phyloP scores from a whole-genome alignment of 129 eudicot species.

The Scalesia atractyloides region DNA sequence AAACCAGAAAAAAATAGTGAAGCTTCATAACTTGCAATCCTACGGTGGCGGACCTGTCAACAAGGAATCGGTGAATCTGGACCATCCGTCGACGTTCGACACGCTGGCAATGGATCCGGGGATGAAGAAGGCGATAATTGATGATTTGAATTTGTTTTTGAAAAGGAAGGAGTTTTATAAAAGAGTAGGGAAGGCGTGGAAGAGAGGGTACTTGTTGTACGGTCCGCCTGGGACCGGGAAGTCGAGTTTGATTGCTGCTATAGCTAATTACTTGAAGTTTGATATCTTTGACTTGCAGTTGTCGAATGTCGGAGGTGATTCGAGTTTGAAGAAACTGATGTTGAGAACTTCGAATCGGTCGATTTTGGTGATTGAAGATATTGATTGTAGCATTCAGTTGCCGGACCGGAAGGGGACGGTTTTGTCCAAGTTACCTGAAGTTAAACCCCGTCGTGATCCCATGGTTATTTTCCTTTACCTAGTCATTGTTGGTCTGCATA shows the following conservation, averaged over 20 bases:
- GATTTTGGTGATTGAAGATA: constrained; percentile 71
- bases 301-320: constrained; percentile 44
- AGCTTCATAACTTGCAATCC: constrained; percentile 49
- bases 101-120: constrained; percentile 65
- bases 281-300: constrained; percentile 66
- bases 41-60: constrained; percentile 18
- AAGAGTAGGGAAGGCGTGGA: constrained; percentile 78
- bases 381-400: constrained; percentile 62
- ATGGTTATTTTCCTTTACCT: constrained; percentile 34
- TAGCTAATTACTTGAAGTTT: constrained; percentile 63
- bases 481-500: not conserved
- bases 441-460: constrained; percentile 20
- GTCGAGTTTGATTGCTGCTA: constrained; percentile 73
- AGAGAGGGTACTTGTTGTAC: constrained; percentile 66
- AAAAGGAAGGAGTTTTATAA: constrained; percentile 51
- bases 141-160: constrained; percentile 66
- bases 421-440: constrained; percentile 2
- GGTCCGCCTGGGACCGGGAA: constrained; percentile 78
- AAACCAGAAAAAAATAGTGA: constrained; percentile 46
- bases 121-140: constrained; percentile 47
- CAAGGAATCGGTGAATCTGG: constrained; percentile 52
- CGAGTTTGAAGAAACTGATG: constrained; percentile 52
- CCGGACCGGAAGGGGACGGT: constrained; percentile 37
- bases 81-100: constrained; percentile 72
- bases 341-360: constrained; percentile 60